Conservation (phyloP, 345 rosid species). For the Lenwebbia sp. region DNA sequence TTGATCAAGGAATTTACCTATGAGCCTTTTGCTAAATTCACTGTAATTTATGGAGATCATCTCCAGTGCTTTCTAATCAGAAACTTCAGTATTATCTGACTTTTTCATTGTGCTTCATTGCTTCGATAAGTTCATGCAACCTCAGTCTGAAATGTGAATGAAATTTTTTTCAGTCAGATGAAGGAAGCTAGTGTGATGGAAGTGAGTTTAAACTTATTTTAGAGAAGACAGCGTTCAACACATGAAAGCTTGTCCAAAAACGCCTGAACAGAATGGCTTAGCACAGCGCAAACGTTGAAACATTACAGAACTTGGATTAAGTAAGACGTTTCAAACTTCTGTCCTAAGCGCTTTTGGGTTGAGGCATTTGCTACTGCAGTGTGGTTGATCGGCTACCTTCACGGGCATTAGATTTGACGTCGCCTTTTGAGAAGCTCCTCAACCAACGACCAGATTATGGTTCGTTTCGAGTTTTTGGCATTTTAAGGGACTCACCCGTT, state of each 20-base stretch:
- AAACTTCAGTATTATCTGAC: neutral
- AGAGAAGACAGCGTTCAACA: neutral
- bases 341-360: neutral
- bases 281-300: neutral
- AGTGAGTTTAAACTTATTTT: neutral
- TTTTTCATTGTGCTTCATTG: neutral
- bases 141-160: neutral
- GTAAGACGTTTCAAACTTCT: neutral
- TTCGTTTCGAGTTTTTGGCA: neutral
- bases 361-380: neutral
- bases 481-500: neutral
- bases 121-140: neutral
- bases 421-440: neutral
- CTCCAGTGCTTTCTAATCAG: neutral
- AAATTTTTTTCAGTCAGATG: neutral
- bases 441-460: neutral
- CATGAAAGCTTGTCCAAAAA: neutral
- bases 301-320: neutral
- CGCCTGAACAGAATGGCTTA: neutral
- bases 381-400: neutral
- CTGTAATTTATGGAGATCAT: neutral
- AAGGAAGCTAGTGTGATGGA: neutral
- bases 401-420: neutral
- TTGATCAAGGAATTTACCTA: neutral
- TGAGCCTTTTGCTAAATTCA: neutral